A percentile compares a stretch with the other conserved stretches of the same genome.
phyloP scores from a whole-genome alignment of 225 moss, liverwort and hornwort species.

The Physcomitrellopsis africana region DNA sequence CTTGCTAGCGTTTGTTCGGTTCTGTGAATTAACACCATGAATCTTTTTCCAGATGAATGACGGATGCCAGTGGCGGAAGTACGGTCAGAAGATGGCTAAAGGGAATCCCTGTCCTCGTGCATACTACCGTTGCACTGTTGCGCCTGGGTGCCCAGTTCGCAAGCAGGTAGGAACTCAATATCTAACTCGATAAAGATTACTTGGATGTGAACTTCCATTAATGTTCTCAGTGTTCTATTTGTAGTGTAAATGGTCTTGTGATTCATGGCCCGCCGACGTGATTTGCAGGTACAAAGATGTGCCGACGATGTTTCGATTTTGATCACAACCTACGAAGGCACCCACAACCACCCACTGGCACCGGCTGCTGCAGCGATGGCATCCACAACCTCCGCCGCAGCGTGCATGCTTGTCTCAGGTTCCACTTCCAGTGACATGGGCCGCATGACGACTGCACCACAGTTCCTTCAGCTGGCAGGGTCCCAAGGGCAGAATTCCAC shows the following conservation, averaged over 20 bases:
- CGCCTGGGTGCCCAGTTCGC: slow-evolving; percentile 75
- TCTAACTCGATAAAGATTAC: too few species aligned
- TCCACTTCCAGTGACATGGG: slow-evolving; percentile 52
- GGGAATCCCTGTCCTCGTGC: slow-evolving; percentile 84
- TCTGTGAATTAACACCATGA: too few species aligned
- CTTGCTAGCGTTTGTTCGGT: too few species aligned
- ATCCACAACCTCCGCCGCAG: slow-evolving; percentile 79
- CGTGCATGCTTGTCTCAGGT: slow-evolving; percentile 70
- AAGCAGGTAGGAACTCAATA: slow-evolving; percentile 52
- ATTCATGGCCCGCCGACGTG: neutral
- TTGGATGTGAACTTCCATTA: too few species aligned
- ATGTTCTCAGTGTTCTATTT: neutral
- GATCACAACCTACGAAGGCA: slow-evolving; percentile 79
- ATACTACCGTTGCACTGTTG: slow-evolving; percentile 82
- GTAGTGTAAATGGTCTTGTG: too few species aligned
- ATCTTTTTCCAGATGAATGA: slow-evolving; percentile 61
- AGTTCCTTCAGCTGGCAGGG: slow-evolving; percentile 39
- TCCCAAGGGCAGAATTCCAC: neutral
- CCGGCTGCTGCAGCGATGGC: slow-evolving; percentile 77
- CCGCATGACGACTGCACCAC: slow-evolving; percentile 34
- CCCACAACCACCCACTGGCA: slow-evolving; percentile 67
- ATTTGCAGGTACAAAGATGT: slow-evolving; percentile 72
- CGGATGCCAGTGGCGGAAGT: slow-evolving; percentile 84
- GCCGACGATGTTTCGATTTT: slow-evolving; percentile 73
- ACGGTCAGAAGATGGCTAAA: slow-evolving; percentile 86